Evolutionary conservation across 345 rosid genomes (phyloP).

Genomic region (Excoecaria cochinchinensis): DNA sequence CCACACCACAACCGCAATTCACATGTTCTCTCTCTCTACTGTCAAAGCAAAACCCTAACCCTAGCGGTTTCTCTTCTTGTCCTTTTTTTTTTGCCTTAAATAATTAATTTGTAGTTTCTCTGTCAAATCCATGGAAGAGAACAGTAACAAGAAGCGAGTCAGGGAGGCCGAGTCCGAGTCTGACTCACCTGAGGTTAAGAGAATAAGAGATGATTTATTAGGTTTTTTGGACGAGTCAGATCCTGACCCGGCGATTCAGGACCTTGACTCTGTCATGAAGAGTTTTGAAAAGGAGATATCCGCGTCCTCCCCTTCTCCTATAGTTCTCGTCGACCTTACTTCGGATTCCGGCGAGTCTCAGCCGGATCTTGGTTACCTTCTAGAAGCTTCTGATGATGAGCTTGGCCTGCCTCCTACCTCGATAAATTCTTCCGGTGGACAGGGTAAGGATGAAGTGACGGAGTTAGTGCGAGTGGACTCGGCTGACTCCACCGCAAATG

Average conservation of each 20-base stretch:
- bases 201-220: slow-evolving; percentile 43
- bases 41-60: slow-evolving; percentile 9
- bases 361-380: slow-evolving; percentile 30
- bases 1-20: slow-evolving; percentile 23
- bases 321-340: slow-evolving; percentile 23
- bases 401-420: slow-evolving; percentile 28
- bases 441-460: slow-evolving; percentile 1
- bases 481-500: slow-evolving; percentile 21
- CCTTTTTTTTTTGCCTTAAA: neutral
- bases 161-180: slow-evolving; percentile 39
- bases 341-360: slow-evolving; percentile 40
- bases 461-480: slow-evolving; percentile 36
- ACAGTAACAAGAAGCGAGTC: slow-evolving; percentile 38
- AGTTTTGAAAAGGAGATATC: slow-evolving; percentile 27
- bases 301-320: slow-evolving; percentile 7
- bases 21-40: slow-evolving; percentile 16
- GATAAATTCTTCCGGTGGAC: neutral
- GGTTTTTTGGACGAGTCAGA: slow-evolving; percentile 23
- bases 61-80: neutral
- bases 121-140: slow-evolving; percentile 33
- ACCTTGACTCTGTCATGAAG: slow-evolving; percentile 29
- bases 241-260: slow-evolving; percentile 23
- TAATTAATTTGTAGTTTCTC: too few species aligned
- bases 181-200: slow-evolving; percentile 40
- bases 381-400: slow-evolving; percentile 34